A percentile compares a stretch with the other conserved stretches of the same genome.
Evolutionary conservation across 163 green algal species (phyloP).

Genomic region (Prototheca cutis): DNA sequence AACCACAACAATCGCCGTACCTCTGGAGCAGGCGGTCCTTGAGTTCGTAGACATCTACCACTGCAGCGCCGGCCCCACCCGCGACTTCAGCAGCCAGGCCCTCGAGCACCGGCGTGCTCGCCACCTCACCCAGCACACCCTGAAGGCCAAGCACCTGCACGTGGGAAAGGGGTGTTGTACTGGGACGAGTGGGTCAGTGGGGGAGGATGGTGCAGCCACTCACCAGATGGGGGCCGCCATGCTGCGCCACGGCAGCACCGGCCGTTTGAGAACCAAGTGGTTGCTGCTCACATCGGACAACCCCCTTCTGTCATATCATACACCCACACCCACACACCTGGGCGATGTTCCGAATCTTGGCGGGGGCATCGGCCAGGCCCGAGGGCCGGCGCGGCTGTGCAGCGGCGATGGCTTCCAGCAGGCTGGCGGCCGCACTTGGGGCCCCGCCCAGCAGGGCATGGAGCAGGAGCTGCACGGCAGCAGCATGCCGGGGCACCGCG

Average conservation of each 20-base stretch:
- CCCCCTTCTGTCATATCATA: too few relatives aligned
- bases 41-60: slow-evolving; percentile 24
- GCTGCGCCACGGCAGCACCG: too few relatives aligned
- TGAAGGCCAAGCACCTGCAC: slow-evolving; percentile 33
- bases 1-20: too few relatives aligned
- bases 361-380: not conserved
- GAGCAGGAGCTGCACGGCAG: slow-evolving; percentile 20
- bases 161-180: not conserved
- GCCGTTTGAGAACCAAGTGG: too few relatives aligned
- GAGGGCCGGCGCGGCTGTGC: too few relatives aligned
- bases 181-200: too few relatives aligned
- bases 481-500: slow-evolving; percentile 13
- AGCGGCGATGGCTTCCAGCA: not conserved
- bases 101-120: not conserved
- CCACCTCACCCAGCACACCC: slow-evolving; percentile 17
- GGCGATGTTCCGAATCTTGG: not conserved
- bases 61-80: slow-evolving; percentile 5
- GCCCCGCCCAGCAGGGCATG: slow-evolving; percentile 11
- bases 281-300: too few relatives aligned
- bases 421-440: not conserved
- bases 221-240: too few relatives aligned
- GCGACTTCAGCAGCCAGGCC: slow-evolving; percentile 9
- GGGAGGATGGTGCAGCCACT: too few relatives aligned
- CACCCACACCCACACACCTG: not conserved
- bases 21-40: slow-evolving; percentile 29